These are phyloP conservation scores for Acaromyces ingoldii DNA, from an alignment of 1,284 basidiomycete genomes.

Conservation along the genomic window DNA sequence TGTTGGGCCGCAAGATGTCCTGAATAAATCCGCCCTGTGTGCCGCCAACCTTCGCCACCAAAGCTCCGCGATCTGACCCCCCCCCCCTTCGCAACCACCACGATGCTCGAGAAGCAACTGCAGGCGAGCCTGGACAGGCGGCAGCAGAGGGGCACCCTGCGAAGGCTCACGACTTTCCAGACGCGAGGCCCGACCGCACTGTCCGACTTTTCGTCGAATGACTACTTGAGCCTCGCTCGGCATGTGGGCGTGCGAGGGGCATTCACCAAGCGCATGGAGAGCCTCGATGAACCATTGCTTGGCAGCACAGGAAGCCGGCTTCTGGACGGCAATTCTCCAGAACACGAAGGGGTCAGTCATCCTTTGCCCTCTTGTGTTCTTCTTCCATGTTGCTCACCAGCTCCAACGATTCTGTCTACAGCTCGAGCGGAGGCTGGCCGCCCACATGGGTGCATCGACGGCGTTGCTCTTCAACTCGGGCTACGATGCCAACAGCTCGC, in stretches of 20 bases:
- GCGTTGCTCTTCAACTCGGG: slow-evolving; percentile 84
- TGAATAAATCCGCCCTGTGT: too few species aligned
- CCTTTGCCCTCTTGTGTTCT: background rate
- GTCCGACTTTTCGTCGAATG: slow-evolving; percentile 80
- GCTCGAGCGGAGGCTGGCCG: slow-evolving; percentile 31
- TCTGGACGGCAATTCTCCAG: slow-evolving; percentile 64
- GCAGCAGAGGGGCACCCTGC: slow-evolving; percentile 30
- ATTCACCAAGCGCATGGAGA: slow-evolving; percentile 11
- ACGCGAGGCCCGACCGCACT: slow-evolving; percentile 16
- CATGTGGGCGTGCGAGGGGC: slow-evolving; percentile 56
- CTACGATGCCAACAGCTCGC: slow-evolving; percentile 85
- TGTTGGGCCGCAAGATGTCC: too few species aligned
- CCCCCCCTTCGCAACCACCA: too few species aligned
- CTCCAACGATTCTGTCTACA: too few species aligned
- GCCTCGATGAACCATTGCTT: slow-evolving; percentile 47
- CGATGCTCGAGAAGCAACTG: slow-evolving; percentile 3
- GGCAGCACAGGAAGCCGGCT: slow-evolving; percentile 86
- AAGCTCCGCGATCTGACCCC: too few species aligned
- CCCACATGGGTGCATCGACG: slow-evolving; percentile 45
- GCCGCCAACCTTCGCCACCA: too few species aligned
- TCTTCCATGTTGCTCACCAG: too few species aligned
- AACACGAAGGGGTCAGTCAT: slow-evolving; percentile 2
- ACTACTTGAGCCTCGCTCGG: slow-evolving; percentile 80
- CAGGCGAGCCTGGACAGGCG: slow-evolving; percentile 27
- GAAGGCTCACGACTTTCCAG: slow-evolving; percentile 25